Evolutionary conservation across 805 yeast species (phyloP).

Genomic region (Sungouiozyma ichnusensis): DNA sequence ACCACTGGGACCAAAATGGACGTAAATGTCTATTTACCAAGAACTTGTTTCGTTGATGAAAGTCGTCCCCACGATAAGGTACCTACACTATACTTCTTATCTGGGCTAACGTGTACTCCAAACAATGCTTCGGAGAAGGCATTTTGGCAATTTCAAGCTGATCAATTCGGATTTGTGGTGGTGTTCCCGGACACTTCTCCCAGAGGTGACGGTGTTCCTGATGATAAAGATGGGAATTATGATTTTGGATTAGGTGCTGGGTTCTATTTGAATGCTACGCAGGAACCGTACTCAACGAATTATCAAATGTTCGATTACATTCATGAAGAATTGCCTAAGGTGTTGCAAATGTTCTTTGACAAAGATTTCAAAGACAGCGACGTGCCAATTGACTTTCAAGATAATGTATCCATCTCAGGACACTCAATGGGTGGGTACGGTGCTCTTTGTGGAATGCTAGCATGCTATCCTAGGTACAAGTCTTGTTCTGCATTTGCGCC

Average conservation of each 20-base stretch:
- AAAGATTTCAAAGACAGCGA: slow-evolving; percentile 24
- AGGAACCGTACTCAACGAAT: slow-evolving; percentile 56
- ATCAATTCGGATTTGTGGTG: slow-evolving; percentile 72
- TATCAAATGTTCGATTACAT: slow-evolving; percentile 85
- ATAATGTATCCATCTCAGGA: slow-evolving; percentile 70
- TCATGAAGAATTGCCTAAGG: slow-evolving; percentile 55
- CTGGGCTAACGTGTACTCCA: slow-evolving; percentile 91
- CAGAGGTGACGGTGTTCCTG: slow-evolving; percentile 73
- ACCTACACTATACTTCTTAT: slow-evolving; percentile 70
- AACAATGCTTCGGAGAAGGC: slow-evolving; percentile 92
- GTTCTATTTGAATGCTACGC: slow-evolving; percentile 79
- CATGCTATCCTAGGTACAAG: slow-evolving; percentile 51
- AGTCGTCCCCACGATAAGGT: slow-evolving; percentile 20
- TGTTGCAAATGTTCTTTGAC: slow-evolving; percentile 32
- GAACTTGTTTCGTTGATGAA: slow-evolving; percentile 29
- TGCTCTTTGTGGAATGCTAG: slow-evolving; percentile 60
- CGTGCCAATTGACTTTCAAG: slow-evolving; percentile 42
- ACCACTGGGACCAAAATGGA: slow-evolving; percentile 65
- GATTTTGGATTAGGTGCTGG: slow-evolving; percentile 96
- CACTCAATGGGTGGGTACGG: slow-evolving; percentile 99
- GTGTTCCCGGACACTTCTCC: slow-evolving; percentile 97
- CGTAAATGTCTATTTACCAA: slow-evolving; percentile 75
- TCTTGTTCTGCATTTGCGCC: slow-evolving; percentile 90
- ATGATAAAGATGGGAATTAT: slow-evolving; percentile 50
- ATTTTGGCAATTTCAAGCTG: slow-evolving; percentile 70